phyloP scores from a whole-genome alignment of 2,329 filamentous ascomycete genomes.

The Claviceps sp. region DNA sequence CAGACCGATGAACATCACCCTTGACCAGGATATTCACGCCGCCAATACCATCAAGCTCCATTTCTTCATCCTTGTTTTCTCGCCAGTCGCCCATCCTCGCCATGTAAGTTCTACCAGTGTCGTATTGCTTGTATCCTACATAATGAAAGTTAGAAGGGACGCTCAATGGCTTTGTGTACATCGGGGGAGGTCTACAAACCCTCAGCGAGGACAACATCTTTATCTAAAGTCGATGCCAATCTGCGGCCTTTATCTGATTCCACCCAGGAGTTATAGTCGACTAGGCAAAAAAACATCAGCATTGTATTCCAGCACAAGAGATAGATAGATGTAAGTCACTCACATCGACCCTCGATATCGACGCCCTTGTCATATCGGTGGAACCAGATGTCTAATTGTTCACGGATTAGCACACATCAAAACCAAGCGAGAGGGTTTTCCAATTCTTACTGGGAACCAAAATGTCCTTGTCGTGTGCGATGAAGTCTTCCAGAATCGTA shows the following conservation, averaged over 20 bases:
- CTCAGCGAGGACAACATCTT: slow-evolving; percentile 77
- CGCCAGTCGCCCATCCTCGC: slow-evolving; percentile 84
- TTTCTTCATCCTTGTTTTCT: slow-evolving; percentile 80
- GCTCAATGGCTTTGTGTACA: not conserved
- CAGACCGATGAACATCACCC: slow-evolving; percentile 89
- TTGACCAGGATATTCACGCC: slow-evolving; percentile 97
- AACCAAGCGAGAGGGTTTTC: not conserved
- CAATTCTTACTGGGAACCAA: slow-evolving; percentile 74
- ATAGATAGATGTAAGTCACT: slow-evolving; percentile 20
- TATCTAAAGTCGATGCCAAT: slow-evolving; percentile 58
- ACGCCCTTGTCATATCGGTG: slow-evolving; percentile 68
- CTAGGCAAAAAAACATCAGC: slow-evolving; percentile 28
- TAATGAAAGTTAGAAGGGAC: slow-evolving; percentile 8
- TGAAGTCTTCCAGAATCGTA: slow-evolving; percentile 86
- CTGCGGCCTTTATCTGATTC: slow-evolving; percentile 77
- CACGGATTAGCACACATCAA: slow-evolving; percentile 11
- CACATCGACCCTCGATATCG: slow-evolving; percentile 92
- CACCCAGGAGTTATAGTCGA: slow-evolving; percentile 98
- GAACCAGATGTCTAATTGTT: slow-evolving; percentile 76
- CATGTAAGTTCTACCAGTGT: slow-evolving; percentile 84
- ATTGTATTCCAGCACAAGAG: not conserved
- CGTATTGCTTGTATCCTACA: slow-evolving; percentile 78
- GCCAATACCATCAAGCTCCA: slow-evolving; percentile 88
- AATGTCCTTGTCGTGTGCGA: slow-evolving; percentile 84
- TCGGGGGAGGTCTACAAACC: slow-evolving; percentile 34